Conservation (phyloP, 805 yeast genomes). For the Ogataea kodamae region DNA sequence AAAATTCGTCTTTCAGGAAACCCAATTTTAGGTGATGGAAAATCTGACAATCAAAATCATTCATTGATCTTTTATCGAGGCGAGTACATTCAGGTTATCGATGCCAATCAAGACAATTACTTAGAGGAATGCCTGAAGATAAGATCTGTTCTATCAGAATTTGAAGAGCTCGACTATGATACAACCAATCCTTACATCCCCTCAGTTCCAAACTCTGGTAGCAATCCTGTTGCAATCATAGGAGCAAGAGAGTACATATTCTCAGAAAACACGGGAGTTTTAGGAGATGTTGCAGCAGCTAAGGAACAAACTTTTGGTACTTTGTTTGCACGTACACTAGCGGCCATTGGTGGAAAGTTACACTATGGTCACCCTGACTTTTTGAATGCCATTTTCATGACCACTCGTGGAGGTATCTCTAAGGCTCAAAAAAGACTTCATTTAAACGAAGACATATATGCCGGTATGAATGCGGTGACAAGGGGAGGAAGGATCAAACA, state of each 20-base stretch:
- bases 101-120: constrained; percentile 95
- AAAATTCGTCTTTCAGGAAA: constrained; percentile 83
- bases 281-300: constrained; percentile 97
- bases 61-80: constrained; percentile 86
- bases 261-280: constrained; percentile 86
- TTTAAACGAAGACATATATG: constrained; percentile 91
- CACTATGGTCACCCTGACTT: constrained; percentile 98
- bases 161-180: constrained; percentile 68
- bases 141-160: constrained; percentile 82
- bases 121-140: constrained; percentile 91
- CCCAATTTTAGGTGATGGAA: constrained; percentile 95
- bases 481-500: constrained; percentile 95
- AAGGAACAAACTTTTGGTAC: constrained; percentile 98
- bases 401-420: constrained; percentile 92
- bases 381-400: constrained; percentile 85
- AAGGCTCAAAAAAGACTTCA: constrained; percentile 94
- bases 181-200: constrained; percentile 51
- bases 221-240: constrained; percentile 76
- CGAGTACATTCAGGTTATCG: constrained; percentile 90
- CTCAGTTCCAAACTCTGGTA: constrained; percentile 43
- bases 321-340: constrained; percentile 85
- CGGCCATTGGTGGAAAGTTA: constrained; percentile 90
- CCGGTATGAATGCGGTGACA: constrained; percentile 86
- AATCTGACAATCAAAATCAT: constrained; percentile 92
- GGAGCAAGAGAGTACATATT: constrained; percentile 96